Evolutionary conservation across 108 stramenopile genomes (phyloP).

Genomic region (Skeletonema potamos): DNA sequence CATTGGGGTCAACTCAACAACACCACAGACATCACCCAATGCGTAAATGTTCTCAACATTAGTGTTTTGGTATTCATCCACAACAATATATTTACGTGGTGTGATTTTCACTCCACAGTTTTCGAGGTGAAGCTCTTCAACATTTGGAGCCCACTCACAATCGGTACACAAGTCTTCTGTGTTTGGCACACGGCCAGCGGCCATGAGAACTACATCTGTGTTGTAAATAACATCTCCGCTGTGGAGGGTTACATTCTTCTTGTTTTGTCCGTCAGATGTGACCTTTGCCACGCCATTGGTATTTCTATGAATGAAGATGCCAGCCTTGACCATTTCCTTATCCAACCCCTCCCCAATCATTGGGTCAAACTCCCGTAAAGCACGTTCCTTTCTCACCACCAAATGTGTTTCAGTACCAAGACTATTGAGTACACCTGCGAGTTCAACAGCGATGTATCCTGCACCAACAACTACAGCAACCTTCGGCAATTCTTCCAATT

Average conservation of each 20-base stretch:
- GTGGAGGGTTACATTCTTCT: conserved; percentile 59
- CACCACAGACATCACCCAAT: conserved; percentile 90
- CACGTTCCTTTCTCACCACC: conserved; percentile 59
- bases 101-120: conserved; percentile 57
- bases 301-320: conserved; percentile 71
- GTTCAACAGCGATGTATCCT: conserved; percentile 96
- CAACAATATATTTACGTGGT: conserved; percentile 53
- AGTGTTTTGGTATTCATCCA: conserved; percentile 90
- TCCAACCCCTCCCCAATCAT: conserved; percentile 70
- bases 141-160: conserved; percentile 50
- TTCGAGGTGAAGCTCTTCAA: conserved; percentile 65
- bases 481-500: conserved; percentile 79
- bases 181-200: conserved; percentile 74
- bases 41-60: conserved; percentile 80
- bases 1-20: conserved; percentile 92
- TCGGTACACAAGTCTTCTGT: conserved; percentile 48
- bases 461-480: conserved; percentile 94
- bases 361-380: conserved; percentile 85
- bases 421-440: conserved; percentile 88
- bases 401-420: conserved; percentile 77
- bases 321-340: conserved; percentile 68
- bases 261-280: conserved; percentile 41
- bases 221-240: conserved; percentile 67
- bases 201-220: conserved; percentile 77
- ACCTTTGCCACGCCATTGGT: conserved; percentile 71